Evolutionary conservation across 768 basidiomycete genomes (phyloP).

Genomic region (Agaricus blazei): DNA sequence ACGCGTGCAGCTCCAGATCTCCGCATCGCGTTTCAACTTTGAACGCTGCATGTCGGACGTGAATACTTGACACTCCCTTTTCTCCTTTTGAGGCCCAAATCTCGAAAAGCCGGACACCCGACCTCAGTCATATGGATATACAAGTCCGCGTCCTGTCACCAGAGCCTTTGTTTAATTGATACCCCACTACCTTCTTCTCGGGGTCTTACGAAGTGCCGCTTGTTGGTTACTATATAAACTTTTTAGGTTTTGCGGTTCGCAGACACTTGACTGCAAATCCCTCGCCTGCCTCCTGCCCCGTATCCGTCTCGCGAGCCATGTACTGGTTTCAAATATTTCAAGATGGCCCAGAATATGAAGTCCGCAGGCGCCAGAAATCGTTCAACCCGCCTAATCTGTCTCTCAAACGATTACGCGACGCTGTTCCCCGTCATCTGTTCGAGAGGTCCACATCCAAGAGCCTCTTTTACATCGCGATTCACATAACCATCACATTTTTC

Average conservation of each 20-base stretch:
- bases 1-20: too few relatives aligned
- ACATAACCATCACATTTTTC: conserved; percentile 31
- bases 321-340: conserved; percentile 38
- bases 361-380: conserved; percentile 29
- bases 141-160: conserved; percentile 2
- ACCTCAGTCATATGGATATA: not conserved
- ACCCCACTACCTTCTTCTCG: not conserved
- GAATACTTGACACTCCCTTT: too few relatives aligned
- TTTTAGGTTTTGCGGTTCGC: not conserved
- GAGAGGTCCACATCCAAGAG: conserved; percentile 39
- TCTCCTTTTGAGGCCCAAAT: too few relatives aligned
- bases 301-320: conserved; percentile 17
- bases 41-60: too few relatives aligned
- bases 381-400: conserved; percentile 39
- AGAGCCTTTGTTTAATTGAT: not conserved
- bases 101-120: too few relatives aligned
- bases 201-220: not conserved
- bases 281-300: not conserved
- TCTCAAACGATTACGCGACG: conserved; percentile 40
- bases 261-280: not conserved
- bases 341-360: conserved; percentile 47
- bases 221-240: conserved; percentile 1
- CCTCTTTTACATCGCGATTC: conserved; percentile 36
- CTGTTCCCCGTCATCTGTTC: conserved; percentile 44
- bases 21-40: too few relatives aligned